These are phyloP conservation scores for Trichothecium roseum DNA, from an alignment of 2,329 filamentous ascomycete species.

Conservation along the genomic window DNA sequence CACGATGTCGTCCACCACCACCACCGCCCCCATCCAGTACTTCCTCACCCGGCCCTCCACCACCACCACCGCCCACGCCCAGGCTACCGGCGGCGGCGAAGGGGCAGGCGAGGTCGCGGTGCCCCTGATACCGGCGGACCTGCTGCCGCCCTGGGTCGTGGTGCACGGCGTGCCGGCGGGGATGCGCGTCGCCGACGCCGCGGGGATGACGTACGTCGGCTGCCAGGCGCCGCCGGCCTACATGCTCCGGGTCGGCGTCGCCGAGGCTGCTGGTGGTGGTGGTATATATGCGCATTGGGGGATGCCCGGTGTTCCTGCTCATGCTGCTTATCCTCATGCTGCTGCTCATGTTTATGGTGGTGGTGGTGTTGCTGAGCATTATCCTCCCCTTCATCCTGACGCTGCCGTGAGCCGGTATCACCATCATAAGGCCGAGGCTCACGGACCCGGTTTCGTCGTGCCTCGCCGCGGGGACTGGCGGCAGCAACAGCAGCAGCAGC, in stretches of 20 bases:
- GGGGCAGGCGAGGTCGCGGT: too few species aligned
- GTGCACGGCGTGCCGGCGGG: conserved; percentile 31
- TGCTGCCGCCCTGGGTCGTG: conserved; percentile 36
- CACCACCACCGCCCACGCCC: conserved; percentile 6
- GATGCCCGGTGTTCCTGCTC: conserved; percentile 47
- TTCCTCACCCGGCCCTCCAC: conserved; percentile 33
- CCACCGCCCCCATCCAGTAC: conserved; percentile 15
- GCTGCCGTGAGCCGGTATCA: not conserved
- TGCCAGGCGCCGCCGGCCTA: conserved; percentile 1
- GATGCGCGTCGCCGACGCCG: conserved; percentile 25
- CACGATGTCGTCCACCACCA: too few species aligned
- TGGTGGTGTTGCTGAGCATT: too few species aligned
- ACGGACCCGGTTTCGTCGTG: too few species aligned
- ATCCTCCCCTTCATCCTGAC: not conserved
- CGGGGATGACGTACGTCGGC: conserved; percentile 28
- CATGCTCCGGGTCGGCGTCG: too few species aligned
- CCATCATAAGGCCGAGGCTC: not conserved
- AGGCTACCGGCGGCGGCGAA: conserved; percentile 13
- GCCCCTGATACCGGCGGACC: conserved; percentile 43
- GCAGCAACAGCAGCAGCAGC: too few species aligned
- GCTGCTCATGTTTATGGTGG: too few species aligned
- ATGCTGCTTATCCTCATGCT: too few species aligned
- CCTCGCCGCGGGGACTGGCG: too few species aligned
- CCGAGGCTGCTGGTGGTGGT: too few species aligned
- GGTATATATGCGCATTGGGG: too few species aligned